A percentile compares a stretch with the other conserved stretches of the same genome.
Evolutionary conservation across 2,329 filamentous ascomycete genomes (phyloP).

Genomic region (Fusarium sublunatum): DNA sequence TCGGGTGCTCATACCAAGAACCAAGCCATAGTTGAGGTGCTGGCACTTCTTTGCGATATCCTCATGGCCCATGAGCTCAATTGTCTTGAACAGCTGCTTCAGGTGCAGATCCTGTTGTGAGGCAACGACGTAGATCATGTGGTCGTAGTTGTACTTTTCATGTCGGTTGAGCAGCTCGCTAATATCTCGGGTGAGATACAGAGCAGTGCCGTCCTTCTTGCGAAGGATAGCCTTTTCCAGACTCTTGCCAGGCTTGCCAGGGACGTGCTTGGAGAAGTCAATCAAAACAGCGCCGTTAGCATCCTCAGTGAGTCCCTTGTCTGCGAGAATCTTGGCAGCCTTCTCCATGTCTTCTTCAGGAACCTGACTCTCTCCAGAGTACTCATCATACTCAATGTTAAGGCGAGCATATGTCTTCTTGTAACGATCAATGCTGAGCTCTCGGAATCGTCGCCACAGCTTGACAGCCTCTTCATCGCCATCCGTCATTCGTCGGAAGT

Average conservation of each 20-base stretch:
- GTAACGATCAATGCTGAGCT: conserved; percentile 74
- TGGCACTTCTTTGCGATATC: conserved; percentile 76
- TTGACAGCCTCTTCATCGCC: conserved; percentile 69
- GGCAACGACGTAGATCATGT: conserved; percentile 84
- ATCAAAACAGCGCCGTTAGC: conserved; percentile 79
- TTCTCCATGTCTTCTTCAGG: conserved; percentile 73
- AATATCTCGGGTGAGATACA: conserved; percentile 83
- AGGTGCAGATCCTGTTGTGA: conserved; percentile 79
- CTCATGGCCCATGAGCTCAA: conserved; percentile 75
- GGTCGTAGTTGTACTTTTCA: conserved; percentile 74
- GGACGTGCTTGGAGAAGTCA: conserved; percentile 75
- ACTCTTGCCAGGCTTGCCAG: conserved; percentile 74
- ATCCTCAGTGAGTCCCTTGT: conserved; percentile 74
- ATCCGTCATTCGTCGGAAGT: conserved; percentile 78
- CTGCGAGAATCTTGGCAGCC: conserved; percentile 70
- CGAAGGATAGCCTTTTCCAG: conserved; percentile 77
- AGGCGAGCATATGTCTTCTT: conserved; percentile 75
- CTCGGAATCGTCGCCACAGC: conserved; percentile 74
- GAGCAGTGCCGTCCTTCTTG: conserved; percentile 78
- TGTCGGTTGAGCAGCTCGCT: conserved; percentile 76
- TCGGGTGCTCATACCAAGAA: conserved; percentile 76
- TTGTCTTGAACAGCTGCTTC: conserved; percentile 79
- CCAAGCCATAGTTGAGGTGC: conserved; percentile 81
- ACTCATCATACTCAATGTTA: conserved; percentile 78
- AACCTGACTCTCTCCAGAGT: conserved; percentile 79